phyloP scores from a whole-genome alignment of 306 rosid species.

The Vicia villosa region DNA sequence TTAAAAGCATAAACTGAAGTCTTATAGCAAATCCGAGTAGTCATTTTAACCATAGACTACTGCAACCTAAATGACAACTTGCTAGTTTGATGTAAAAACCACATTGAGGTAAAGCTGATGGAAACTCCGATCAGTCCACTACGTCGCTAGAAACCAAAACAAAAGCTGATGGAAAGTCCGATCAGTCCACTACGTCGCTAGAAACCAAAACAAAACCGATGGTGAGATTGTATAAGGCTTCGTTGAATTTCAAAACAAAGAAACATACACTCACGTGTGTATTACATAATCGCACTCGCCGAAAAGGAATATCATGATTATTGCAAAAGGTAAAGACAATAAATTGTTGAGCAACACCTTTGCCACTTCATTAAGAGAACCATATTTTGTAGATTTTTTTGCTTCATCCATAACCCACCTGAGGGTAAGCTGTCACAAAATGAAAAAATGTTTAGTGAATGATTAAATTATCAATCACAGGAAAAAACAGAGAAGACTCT shows the following conservation, averaged over 20 bases:
- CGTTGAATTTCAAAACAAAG: conserved; percentile 20
- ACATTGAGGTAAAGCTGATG: conserved; percentile 91
- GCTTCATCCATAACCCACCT: conserved; percentile 89
- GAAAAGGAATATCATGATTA: conserved; percentile 60
- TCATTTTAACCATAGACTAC: too few relatives aligned
- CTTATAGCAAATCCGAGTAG: too few relatives aligned
- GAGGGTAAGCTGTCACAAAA: conserved; percentile 64
- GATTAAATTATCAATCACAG: conserved; percentile 17
- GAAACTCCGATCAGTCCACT: conserved; percentile 90
- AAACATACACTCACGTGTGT: conserved; percentile 61
- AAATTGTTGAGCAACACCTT: conserved; percentile 91
- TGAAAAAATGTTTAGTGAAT: conserved; percentile 11
- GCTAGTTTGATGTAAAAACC: conserved; percentile 91
- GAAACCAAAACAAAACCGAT: conserved; percentile 31
- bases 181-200: conserved; percentile 67
- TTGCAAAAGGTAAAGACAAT: conserved; percentile 77
- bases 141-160: conserved; percentile 74
- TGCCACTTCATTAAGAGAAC: conserved; percentile 85
- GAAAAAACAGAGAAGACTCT: conserved; percentile 5
- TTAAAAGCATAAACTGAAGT: too few relatives aligned
- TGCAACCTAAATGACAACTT: too few relatives aligned
- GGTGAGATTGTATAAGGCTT: conserved; percentile 26
- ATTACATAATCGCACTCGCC: conserved; percentile 78
- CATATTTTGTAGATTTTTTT: conserved; percentile 67
- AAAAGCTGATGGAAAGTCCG: conserved; percentile 91